Base-by-base conservation (phyloP, 2,329 filamentous ascomycete species). In the Dactylellina drechsleri region DNA sequence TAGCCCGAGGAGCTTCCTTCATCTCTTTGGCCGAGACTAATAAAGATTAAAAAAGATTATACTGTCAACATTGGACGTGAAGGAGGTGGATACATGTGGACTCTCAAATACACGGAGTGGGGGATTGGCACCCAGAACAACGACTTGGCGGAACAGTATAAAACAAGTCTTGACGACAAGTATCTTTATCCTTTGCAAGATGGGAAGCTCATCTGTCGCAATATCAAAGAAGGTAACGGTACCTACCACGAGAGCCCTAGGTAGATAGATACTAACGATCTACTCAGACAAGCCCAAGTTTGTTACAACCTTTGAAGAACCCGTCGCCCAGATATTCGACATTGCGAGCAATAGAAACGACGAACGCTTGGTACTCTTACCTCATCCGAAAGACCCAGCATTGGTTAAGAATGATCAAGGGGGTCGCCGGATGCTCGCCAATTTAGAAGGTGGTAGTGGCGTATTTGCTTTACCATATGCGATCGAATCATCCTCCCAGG, bases 61-160 rank as follows among this genome's bases (percentile, higher is more conserved):
- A 94, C 88, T 4, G 90, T 99, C 74, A 89, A 87, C 66, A 96
- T 99, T 52, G 90, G 93, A 77, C 90, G 92, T 74, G 87, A 86
- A 87, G 91, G 78, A 89, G 88, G 0, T 87, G 90, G 72, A 87
- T 88, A 6, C 90, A 31, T 99, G 76, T 96, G 93, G 79, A 97
- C 92, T 0, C 87, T 99, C 78, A 93, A 89, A 77, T 99, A 96
- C 80, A 91, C 92, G 10, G 95, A 99, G 81, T 99, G 95, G 95
- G 90, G 89, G 0, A 92, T 93, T 13, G 99, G 99, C 82, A 96
- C 91, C 72, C 91, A 90, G 75, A 94, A 99, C 82, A 88, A 88
- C 77, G 95, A 99, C 81, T 87, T 99, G 5, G 89, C 92, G 79
- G 87, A 87, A 58, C 92, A 98, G 80, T 95, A 98, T 80, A 87